These are phyloP conservation scores for Micractinium conductrix DNA, from an alignment of 139 green algal genomes.

Conservation along the genomic window DNA sequence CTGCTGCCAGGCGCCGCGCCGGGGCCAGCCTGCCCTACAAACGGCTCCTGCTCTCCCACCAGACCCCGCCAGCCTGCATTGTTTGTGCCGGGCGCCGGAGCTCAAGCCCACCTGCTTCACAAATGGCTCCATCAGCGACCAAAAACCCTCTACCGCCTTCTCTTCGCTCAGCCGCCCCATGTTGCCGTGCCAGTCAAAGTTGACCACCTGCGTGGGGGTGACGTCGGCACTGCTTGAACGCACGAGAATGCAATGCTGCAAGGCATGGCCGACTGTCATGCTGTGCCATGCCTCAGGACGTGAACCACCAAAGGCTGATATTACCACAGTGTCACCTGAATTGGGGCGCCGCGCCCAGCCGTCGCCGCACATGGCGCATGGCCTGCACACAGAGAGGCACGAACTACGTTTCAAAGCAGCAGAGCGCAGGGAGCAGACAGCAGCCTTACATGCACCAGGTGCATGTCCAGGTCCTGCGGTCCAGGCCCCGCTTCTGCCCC, in stretches of 20 bases:
- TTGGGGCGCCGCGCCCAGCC: slow-evolving; percentile 25
- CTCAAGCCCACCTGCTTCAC: slow-evolving; percentile 38
- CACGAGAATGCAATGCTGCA: no score
- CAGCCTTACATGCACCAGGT: not conserved
- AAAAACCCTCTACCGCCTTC: slow-evolving; percentile 91
- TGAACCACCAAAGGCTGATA: no score
- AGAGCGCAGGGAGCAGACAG: not conserved
- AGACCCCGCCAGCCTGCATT: no score
- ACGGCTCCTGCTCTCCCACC: no score
- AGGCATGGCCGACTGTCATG: no score
- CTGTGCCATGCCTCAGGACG: no score
- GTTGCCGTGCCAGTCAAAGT: slow-evolving; percentile 98
- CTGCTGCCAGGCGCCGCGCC: not conserved
- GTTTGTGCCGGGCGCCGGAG: no score
- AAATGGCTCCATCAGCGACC: slow-evolving; percentile 71
- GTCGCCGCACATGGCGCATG: slow-evolving; percentile 62
- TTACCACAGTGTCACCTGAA: no score
- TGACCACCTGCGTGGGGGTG: slow-evolving; percentile 68
- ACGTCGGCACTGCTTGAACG: no score
- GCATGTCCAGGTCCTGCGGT: not conserved
- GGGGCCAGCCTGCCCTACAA: no score
- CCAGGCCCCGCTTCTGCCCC: no score
- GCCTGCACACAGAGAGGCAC: slow-evolving; percentile 38
- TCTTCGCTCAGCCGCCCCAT: slow-evolving; percentile 87
- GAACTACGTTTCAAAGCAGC: not conserved